Base-by-base conservation (phyloP, 2,329 filamentous ascomycete genomes). In the Arthroderma sp. region DNA sequence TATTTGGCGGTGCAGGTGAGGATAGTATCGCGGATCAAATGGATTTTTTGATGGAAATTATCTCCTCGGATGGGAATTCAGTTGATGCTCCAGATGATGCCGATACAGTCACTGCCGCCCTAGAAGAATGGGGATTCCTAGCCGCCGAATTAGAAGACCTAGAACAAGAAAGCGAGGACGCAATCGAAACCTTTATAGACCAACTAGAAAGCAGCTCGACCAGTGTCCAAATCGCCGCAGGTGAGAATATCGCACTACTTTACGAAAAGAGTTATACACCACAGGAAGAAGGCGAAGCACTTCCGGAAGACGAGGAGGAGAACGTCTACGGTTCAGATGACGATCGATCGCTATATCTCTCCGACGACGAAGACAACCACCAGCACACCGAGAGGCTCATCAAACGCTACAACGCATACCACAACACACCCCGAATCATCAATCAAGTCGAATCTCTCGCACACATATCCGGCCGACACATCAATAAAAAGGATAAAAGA, bases 111-210 rank as follows among this genome's bases (percentile, higher is more conserved):
- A 72, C 77, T 3, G 83, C 85, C 0, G 84, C 85, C 0, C 68
- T 93, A 1, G 75, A 82, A 51, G 78, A 81, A 47, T 94, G 85
- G 84, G 81, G 81, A 1, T 82, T 89, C 51, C 73, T 93, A 4
- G 83, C 83, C 4, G 87, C 83, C 3, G 77, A 83, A 48, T 67
- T 89, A 5, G 81, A 87, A 3, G 83, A 89, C 54, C 70, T 87
- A 37, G 78, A 84, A 52, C 73, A 75, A 10, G 72, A 79, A 48
- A 85, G 81, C 30, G 80, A 85, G 50, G 66, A 77, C 29, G 81
- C 84, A 10, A 75, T 91, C 54, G 83, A 91, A 43, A 80, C 81
- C 1, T 86, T 94, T 53, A 79, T 85, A 36, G 86, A 94, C 40
- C 87, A 94, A 62, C 80, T 94, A 11, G 80, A 88, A 48, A 86